Base-by-base conservation (phyloP, 345 rosid genomes). In the Salix exigua region DNA sequence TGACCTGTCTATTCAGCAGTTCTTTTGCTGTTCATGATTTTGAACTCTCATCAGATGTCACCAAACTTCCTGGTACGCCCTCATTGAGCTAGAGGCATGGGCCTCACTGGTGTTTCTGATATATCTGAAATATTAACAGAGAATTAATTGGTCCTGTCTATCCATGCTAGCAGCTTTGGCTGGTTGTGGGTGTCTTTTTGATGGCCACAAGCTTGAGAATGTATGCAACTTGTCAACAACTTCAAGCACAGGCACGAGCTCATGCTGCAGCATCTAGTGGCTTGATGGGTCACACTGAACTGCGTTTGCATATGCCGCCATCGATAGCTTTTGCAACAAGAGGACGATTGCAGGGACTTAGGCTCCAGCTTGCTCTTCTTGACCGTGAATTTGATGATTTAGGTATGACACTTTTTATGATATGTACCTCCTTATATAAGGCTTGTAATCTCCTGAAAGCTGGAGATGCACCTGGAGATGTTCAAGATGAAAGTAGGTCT, bases 281-380 rank as follows among this genome's bases (percentile, higher is more conserved):
- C 73, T 88, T 96, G 72, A 84, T 96, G 55, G 90, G 90, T 51
- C 98, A 92, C 50, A 89, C 99, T 78, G 99, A 96, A 79, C 77
- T 96, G 73, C 94, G 95, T 73, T 81, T 93, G 85, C 95, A 90
- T 76, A 86, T 93, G 92, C 97, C 97, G 26, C 98, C 98, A 17
- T 89, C 99, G 13, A 86, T 96, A 77, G 91, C 97, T 66, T 82
- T 96, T 81, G 92, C 97, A 19, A 90, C 99, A 0, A 90, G 98
- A 83, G 98, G 98, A 60, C 90, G 94, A 67, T 81, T 96, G 63
- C 99, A 96, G 82, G 99, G 98, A 65, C 86, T 96, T 48, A 89
- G 99, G 80, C 92, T 96, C 79, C 99, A 96, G 82, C 94, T 96
- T 76, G 97, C 99, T 65, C 93, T 96, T 80, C 95, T 96, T 77